phyloP scores from a whole-genome alignment of 129 eudicot genomes.

The Apium graveolens region DNA sequence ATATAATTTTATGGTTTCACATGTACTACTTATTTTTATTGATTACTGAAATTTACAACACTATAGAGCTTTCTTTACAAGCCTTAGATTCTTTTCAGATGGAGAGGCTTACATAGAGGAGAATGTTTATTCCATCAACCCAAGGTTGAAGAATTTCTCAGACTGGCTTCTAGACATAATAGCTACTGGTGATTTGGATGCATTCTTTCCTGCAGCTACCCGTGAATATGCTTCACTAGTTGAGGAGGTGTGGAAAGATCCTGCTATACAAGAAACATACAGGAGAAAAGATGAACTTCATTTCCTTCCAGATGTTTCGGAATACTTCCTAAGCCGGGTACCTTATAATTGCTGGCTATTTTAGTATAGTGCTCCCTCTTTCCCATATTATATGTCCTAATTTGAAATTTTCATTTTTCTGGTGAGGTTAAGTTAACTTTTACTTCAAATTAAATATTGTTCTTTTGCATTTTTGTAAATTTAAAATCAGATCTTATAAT shows the following conservation, averaged over 20 bases:
- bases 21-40: neutral
- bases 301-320: constrained; percentile 92
- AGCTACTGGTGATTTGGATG: constrained; percentile 94
- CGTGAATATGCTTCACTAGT: constrained; percentile 95
- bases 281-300: constrained; percentile 75
- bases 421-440: neutral
- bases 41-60: neutral
- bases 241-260: constrained; percentile 98
- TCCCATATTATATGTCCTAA: neutral
- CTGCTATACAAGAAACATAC: constrained; percentile 86
- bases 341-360: neutral
- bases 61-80: neutral
- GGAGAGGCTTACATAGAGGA: constrained; percentile 35
- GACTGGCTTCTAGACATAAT: constrained; percentile 95
- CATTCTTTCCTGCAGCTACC: constrained; percentile 93
- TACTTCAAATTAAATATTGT: neutral
- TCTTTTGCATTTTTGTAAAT: too few relatives aligned
- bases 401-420: too few relatives aligned
- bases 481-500: too few relatives aligned
- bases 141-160: constrained; percentile 83
- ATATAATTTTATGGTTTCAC: neutral
- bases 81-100: constrained; percentile 30
- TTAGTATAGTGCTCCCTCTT: neutral
- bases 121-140: constrained; percentile 55
- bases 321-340: constrained; percentile 91